Conservation (phyloP, 306 rosid species). For the Leucaena leucocephala region DNA sequence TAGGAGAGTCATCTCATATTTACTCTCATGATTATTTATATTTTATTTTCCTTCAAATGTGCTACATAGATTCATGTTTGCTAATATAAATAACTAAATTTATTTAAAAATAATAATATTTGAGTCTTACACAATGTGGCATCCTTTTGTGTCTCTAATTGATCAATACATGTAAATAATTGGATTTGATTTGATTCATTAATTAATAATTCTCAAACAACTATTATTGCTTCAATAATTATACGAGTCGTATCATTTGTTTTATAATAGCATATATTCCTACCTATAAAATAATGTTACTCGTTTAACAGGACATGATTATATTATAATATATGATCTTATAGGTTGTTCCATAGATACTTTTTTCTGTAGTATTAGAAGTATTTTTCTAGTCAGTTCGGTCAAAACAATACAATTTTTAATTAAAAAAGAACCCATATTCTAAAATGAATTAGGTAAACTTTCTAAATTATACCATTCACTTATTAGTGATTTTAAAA, state of each 20-base stretch:
- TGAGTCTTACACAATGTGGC: too few species aligned
- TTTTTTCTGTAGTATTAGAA: too few species aligned
- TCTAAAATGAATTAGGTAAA: not conserved
- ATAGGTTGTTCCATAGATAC: not conserved
- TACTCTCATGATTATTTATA: too few species aligned
- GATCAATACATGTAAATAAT: not conserved
- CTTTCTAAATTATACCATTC: not conserved
- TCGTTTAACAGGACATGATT: not conserved
- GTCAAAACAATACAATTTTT: not conserved
- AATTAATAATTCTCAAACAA: not conserved
- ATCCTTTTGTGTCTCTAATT: not conserved
- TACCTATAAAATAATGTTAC: not conserved
- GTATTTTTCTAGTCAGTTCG: too few species aligned
- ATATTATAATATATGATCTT: not conserved
- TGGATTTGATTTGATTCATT: not conserved
- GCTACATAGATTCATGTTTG: too few species aligned
- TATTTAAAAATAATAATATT: too few species aligned
- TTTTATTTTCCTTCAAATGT: too few species aligned
- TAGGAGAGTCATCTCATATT: too few species aligned
- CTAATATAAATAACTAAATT: too few species aligned
- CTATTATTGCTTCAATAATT: not conserved
- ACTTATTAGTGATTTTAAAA: not conserved
- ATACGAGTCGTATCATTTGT: not conserved
- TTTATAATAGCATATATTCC: not conserved
- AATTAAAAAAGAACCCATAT: not conserved